These are phyloP conservation scores for Globisporangium heterothallicum DNA, from an alignment of 352 stramenopile genomes.

Conservation along the genomic window DNA sequence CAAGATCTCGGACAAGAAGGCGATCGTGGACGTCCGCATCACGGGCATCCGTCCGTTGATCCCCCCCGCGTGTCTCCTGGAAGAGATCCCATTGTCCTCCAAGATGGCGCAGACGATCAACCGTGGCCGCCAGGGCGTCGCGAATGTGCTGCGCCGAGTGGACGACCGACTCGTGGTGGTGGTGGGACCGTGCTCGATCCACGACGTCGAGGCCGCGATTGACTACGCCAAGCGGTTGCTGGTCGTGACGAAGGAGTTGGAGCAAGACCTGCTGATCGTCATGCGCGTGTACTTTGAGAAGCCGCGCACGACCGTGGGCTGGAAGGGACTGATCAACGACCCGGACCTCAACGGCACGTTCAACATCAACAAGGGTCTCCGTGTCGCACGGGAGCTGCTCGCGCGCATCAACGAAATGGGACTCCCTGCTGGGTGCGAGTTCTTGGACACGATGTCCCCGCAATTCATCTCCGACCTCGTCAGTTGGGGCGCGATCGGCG, in stretches of 20 bases:
- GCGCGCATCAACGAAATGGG: conserved; percentile 85
- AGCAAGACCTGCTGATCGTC: conserved; percentile 82
- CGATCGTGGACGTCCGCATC: conserved; percentile 86
- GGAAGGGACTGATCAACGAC: conserved; percentile 90
- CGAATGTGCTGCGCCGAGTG: conserved; percentile 71
- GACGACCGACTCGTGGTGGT: conserved; percentile 83
- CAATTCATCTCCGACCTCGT: conserved; percentile 89
- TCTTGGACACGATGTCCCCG: conserved; percentile 88
- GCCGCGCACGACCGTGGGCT: conserved; percentile 84
- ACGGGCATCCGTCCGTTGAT: conserved; percentile 81
- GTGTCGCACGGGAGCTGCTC: conserved; percentile 76
- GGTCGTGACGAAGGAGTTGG: conserved; percentile 62
- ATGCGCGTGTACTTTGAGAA: conserved; percentile 93
- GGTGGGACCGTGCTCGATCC: conserved; percentile 87
- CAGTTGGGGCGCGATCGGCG: conserved; percentile 88
- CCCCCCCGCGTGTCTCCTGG: conserved; percentile 74
- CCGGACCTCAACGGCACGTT: conserved; percentile 86
- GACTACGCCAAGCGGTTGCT: conserved; percentile 79
- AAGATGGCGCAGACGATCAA: conserved; percentile 84
- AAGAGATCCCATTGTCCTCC: conserved; percentile 76
- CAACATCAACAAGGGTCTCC: conserved; percentile 90
- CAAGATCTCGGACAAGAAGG: conserved; percentile 81
- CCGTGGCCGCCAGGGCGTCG: conserved; percentile 58
- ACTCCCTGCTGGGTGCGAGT: conserved; percentile 80
- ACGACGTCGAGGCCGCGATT: conserved; percentile 81